These are phyloP conservation scores for Didymella pomorum DNA, from an alignment of 2,329 filamentous ascomycete genomes.

Conservation along the genomic window DNA sequence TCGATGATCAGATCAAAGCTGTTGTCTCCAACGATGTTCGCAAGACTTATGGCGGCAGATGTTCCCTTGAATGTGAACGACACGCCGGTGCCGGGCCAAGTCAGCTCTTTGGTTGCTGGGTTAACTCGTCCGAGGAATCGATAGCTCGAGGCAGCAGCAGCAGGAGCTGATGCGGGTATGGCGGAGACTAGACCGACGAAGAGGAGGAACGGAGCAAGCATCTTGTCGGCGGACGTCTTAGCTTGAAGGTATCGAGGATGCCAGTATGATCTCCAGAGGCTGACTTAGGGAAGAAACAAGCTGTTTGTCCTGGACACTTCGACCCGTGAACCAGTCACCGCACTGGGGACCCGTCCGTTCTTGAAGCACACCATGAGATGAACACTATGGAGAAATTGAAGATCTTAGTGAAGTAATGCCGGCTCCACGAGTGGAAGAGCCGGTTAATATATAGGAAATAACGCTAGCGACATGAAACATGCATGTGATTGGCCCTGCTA, in stretches of 20 bases:
- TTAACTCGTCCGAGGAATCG: conserved; percentile 53
- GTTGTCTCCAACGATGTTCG: conserved; percentile 46
- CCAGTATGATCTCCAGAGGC: not conserved
- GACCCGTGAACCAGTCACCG: not conserved
- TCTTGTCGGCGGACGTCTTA: not conserved
- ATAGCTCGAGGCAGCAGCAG: conserved; percentile 8
- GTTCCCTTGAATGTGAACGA: conserved; percentile 54
- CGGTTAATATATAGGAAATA: conserved; percentile 12
- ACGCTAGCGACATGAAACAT: not conserved
- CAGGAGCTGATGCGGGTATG: conserved; percentile 7
- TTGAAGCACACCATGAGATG: conserved; percentile 6
- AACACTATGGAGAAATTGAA: conserved; percentile 9
- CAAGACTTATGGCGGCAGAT: conserved; percentile 47
- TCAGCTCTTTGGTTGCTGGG: conserved; percentile 54
- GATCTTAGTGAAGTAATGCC: conserved; percentile 5
- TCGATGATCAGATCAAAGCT: conserved; percentile 50
- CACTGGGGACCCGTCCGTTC: not conserved
- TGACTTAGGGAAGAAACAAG: not conserved
- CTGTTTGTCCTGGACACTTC: not conserved
- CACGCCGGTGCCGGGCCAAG: conserved; percentile 57
- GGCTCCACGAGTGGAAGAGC: not conserved
- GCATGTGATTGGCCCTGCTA: conserved; percentile 10
- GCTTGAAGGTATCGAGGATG: not conserved
- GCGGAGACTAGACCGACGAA: conserved; percentile 10
- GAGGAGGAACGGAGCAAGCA: conserved; percentile 9